phyloP scores from a whole-genome alignment of 345 rosid genomes.

The Linum tenue region DNA sequence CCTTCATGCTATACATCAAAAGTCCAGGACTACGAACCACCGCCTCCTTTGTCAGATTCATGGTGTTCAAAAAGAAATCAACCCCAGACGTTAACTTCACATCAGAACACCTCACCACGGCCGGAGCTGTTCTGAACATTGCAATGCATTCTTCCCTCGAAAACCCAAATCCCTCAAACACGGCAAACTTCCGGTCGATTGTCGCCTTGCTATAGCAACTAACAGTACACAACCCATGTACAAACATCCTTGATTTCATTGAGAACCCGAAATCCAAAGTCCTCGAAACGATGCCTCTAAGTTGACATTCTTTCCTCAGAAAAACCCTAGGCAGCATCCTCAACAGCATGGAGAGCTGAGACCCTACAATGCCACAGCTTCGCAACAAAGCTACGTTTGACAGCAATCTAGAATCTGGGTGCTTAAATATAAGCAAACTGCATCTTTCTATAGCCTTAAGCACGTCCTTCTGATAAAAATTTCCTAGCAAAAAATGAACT shows the following conservation, averaged over 20 bases:
- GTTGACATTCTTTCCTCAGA: constrained; percentile 6
- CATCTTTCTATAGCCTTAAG: constrained; percentile 17
- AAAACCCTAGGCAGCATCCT: constrained; percentile 30
- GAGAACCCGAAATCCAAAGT: constrained; percentile 28
- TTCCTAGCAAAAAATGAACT: constrained; percentile 12
- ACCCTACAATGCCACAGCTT: constrained; percentile 20
- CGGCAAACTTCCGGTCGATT: constrained; percentile 20
- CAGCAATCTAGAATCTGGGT: constrained; percentile 15
- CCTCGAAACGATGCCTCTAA: constrained; percentile 15
- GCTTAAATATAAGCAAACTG: constrained; percentile 11
- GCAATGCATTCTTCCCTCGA: constrained; percentile 15
- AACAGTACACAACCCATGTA: constrained; percentile 21
- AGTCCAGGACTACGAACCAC: constrained; percentile 14
- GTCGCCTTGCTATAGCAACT: constrained; percentile 24
- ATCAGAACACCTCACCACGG: constrained; percentile 18
- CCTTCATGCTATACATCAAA: constrained; percentile 27
- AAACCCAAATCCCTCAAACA: constrained; percentile 25
- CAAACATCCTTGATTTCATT: constrained; percentile 34
- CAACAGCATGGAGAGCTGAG: constrained; percentile 24
- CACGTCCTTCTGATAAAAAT: constrained; percentile 19
- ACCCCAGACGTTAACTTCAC: constrained; percentile 26
- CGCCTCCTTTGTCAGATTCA: constrained; percentile 17
- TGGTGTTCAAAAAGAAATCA: constrained; percentile 20
- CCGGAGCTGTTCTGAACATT: constrained; percentile 29
- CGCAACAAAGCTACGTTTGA: constrained; percentile 22